Conservation (phyloP, 2,329 filamentous ascomycete species). For the Colletotrichum higginsianum region DNA sequence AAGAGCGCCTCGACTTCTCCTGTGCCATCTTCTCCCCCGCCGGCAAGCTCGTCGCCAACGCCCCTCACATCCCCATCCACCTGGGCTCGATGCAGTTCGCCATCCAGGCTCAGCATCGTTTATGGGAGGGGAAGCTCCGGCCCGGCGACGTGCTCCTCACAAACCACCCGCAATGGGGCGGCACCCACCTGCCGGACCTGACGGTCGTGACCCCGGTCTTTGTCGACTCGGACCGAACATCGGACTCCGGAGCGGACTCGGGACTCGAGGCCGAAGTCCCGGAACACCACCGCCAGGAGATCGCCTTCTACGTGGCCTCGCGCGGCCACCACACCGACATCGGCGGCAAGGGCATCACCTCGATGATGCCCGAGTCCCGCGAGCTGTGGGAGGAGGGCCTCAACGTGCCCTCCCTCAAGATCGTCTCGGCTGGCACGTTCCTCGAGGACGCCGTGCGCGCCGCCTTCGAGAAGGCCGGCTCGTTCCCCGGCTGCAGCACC, state of each 20-base stretch:
- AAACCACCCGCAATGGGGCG: constrained; percentile 57
- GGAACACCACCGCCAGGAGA: constrained; percentile 36
- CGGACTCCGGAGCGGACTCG: too few species aligned
- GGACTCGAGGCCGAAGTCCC: too few species aligned
- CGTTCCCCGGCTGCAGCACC: constrained; percentile 54
- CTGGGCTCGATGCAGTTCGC: constrained; percentile 60
- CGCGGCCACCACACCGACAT: constrained; percentile 59
- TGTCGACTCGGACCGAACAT: constrained; percentile 21
- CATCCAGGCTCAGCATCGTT: constrained; percentile 55
- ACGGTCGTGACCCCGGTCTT: constrained; percentile 60
- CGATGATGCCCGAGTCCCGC: constrained; percentile 59
- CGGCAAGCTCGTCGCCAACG: constrained; percentile 59
- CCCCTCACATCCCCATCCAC: constrained; percentile 59
- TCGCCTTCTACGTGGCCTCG: constrained; percentile 57
- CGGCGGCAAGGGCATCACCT: constrained; percentile 55
- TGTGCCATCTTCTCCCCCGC: constrained; percentile 59
- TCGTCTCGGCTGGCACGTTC: constrained; percentile 55
- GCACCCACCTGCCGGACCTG: constrained; percentile 58
- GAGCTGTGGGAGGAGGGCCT: constrained; percentile 62
- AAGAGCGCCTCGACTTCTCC: constrained; percentile 60
- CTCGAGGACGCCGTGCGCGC: constrained; percentile 51
- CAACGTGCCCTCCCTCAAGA: constrained; percentile 55
- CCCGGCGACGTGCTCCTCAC: constrained; percentile 57
- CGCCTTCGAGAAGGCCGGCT: constrained; percentile 52
- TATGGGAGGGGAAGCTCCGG: constrained; percentile 52